phyloP scores from a whole-genome alignment of 805 yeast genomes.

The Teunomyces gatunensis region DNA sequence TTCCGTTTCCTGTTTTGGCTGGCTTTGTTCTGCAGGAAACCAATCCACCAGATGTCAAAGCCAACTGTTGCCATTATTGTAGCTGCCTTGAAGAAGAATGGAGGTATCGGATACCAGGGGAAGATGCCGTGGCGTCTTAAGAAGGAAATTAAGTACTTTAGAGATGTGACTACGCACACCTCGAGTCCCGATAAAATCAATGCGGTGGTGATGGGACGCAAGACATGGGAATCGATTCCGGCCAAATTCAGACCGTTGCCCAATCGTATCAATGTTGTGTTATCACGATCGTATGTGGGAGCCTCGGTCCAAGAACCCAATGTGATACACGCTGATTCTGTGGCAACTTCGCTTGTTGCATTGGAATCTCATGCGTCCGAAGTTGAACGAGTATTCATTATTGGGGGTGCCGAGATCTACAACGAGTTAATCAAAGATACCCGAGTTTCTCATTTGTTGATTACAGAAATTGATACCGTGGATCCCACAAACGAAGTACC shows the following conservation, averaged over 20 bases:
- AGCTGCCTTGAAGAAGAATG: slow-evolving; percentile 76
- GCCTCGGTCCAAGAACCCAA: slow-evolving; percentile 19
- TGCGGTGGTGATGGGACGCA: slow-evolving; percentile 94
- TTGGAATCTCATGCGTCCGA: slow-evolving; percentile 29
- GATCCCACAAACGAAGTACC: slow-evolving; percentile 36
- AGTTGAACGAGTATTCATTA: slow-evolving; percentile 64
- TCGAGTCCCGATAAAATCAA: slow-evolving; percentile 39
- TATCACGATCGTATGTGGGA: slow-evolving; percentile 49
- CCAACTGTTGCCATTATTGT: slow-evolving; percentile 55
- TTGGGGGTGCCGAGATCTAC: slow-evolving; percentile 93
- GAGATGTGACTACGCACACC: slow-evolving; percentile 59
- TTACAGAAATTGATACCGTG: slow-evolving; percentile 59
- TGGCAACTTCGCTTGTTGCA: slow-evolving; percentile 26
- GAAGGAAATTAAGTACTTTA: slow-evolving; percentile 83
- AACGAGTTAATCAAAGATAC: slow-evolving; percentile 46
- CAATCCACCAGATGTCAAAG: neutral
- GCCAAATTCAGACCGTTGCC: slow-evolving; percentile 77
- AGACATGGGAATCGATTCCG: slow-evolving; percentile 95
- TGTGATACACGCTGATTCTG: slow-evolving; percentile 28
- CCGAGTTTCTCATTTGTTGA: slow-evolving; percentile 52
- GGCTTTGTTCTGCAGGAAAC: neutral
- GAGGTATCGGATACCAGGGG: slow-evolving; percentile 85
- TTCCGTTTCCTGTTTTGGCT: neutral
- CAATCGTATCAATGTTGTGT: slow-evolving; percentile 68
- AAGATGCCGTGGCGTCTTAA: slow-evolving; percentile 83